These are phyloP conservation scores for Aechmea fasciata DNA, from an alignment of 176 grass and related monocot species.

Conservation along the genomic window DNA sequence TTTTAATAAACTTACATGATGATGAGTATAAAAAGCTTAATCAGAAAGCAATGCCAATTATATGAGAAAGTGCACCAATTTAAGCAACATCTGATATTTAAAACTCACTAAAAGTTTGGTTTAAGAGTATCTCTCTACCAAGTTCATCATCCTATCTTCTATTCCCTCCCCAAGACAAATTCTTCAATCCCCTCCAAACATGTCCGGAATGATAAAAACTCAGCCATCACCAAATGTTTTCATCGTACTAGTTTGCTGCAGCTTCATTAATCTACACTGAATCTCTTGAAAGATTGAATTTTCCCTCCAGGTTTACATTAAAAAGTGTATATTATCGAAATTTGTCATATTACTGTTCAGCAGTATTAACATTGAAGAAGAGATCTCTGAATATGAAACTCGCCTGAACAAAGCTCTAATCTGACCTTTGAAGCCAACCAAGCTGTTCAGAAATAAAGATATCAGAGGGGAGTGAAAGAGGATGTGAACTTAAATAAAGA, in stretches of 20 bases:
- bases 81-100: not conserved
- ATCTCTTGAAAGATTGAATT: not conserved
- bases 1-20: too few relatives aligned
- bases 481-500: constrained; percentile 5
- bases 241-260: not conserved
- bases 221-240: not conserved
- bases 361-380: not conserved
- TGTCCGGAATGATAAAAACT: too few relatives aligned
- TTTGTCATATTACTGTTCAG: not conserved
- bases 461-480: constrained; percentile 1
- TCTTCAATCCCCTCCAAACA: not conserved
- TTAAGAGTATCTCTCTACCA: not conserved
- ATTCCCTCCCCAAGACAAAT: not conserved
- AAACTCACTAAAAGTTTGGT: not conserved
- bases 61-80: not conserved
- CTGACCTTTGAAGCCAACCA: constrained; percentile 69
- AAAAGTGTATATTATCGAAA: not conserved
- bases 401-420: constrained; percentile 16
- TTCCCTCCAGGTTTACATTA: not conserved
- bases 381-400: not conserved
- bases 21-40: not conserved
- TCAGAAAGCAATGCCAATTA: not conserved
- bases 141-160: not conserved
- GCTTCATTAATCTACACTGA: not conserved
- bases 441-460: constrained; percentile 42